Base-by-base conservation (phyloP, 768 basidiomycete species). In the Lentinula boryana region DNA sequence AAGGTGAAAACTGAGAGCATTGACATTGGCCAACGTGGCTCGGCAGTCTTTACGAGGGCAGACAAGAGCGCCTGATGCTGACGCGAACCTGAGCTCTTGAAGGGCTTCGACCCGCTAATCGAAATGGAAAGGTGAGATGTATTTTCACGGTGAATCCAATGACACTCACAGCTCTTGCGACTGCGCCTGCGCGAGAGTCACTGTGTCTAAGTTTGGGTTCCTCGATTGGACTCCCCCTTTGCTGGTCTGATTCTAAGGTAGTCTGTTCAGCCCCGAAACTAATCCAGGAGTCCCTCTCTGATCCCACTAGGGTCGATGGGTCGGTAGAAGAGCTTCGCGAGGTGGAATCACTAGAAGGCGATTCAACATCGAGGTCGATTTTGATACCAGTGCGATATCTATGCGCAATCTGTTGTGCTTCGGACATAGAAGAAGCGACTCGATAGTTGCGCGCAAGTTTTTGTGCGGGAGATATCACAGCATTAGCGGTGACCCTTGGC, bases 21-120 rank as follows among this genome's bases (percentile, higher is more conserved):
- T 64, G 23, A 68, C 68, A 15, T 65, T 64, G 2, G 56, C 58
- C 15, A 76, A 63, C 13, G 72, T 67, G 63, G 75, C 65, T 6
- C 64, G 63, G 66, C 84, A 84, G 33, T 75, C 80, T 36, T 72
- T 67, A 40, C 81, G 76, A 27, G 72, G 74, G 64, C 83, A 84
- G 6, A 68, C 67, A 18, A 85, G 70, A 18, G 74, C 69, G 8
- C 68, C 65, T 48, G 71, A 72, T 21, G 63, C 61, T 44, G 71
- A 62, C 10, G 71, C 71, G 27, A 66, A 63, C 32, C 16, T 62
- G 50, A 76, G 72, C 16, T 70, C 64, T 5, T 61, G 60, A 27
- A 69, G 44, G 31, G 77, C 79, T 66, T 82, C 78, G 48, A 72
- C 66, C 44, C 70, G 67, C 78, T 80, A 60, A 35, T 38, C 38